These are phyloP conservation scores for Kitagawia praeruptora DNA, from an alignment of 129 eudicot genomes.

Conservation along the genomic window DNA sequence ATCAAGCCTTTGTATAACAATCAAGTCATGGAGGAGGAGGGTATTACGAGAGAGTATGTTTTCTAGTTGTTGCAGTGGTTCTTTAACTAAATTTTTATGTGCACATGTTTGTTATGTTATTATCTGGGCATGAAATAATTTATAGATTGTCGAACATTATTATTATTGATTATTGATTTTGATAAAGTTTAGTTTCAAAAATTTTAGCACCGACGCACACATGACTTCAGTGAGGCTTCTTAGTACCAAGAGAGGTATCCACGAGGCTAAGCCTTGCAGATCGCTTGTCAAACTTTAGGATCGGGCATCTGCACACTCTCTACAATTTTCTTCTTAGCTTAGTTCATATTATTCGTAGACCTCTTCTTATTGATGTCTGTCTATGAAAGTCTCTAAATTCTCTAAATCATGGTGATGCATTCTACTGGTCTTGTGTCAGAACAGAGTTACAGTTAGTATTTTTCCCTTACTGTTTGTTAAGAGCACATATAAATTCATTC, in stretches of 20 bases:
- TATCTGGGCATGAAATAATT: not conserved
- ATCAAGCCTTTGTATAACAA: slow-evolving; percentile 53
- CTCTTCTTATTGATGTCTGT: not conserved
- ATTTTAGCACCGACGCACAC: not conserved
- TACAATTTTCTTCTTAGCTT: not conserved
- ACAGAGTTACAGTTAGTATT: not conserved
- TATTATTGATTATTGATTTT: not conserved
- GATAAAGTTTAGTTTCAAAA: not conserved
- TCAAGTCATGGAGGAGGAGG: slow-evolving; percentile 70
- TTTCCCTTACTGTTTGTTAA: not conserved
- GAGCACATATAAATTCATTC: slow-evolving; percentile 1
- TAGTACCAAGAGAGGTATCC: not conserved
- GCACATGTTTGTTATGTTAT: not conserved
- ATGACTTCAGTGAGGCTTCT: not conserved
- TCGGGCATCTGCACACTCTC: not conserved
- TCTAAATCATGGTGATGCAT: not conserved
- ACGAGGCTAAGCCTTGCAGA: not conserved
- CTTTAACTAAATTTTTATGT: not conserved
- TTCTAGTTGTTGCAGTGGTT: not conserved
- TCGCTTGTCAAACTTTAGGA: not conserved
- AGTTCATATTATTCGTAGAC: not conserved
- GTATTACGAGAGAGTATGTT: slow-evolving; percentile 64
- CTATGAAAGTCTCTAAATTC: not conserved
- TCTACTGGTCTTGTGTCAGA: not conserved
- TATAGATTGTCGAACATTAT: not conserved